Base-by-base conservation (phyloP, 768 basidiomycete species). In the Boletus reticulatus region DNA sequence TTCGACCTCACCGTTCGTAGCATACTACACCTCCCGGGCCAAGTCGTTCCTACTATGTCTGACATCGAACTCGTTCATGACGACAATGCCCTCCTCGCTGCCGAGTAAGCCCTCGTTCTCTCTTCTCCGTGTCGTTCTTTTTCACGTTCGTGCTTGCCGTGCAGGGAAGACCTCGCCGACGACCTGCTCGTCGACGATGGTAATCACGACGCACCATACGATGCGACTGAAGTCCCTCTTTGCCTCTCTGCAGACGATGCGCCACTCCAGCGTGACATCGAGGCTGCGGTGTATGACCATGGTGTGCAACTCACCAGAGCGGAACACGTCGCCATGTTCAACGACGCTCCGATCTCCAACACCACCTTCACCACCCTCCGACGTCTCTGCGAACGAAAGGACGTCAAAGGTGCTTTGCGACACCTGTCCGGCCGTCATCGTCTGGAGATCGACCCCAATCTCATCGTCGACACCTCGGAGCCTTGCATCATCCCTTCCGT, bases 281-380 rank as follows among this genome's bases (percentile, higher is more conserved):
- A 57, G 51, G 45, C 45, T 4, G 56, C 56, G 1, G 20, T 48
- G 1, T 57, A 57, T 2, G 34, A 57, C 27, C 56, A 57, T 4
- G 39, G 11, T 1, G 2, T 1, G 0, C 24, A 43, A 0, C 14
- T 7, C 2, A 1, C 29, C 24, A 10, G 34, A 0, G 27, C 11
- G 0, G 41, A 53, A 14, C 56, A 57, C 8, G 7, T 53, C 27
- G 16, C 56, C 0, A 2, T 29, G 1, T 57, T 57, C 22, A 6
- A 37, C n/a, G 5, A 43, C 9, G 8, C 56, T 1, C 24, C 39
- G 0, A 2, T 52, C 32, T 0, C 22, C 19, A 2, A 16, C 17
- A 6, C 16, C 6, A 0, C 24, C 2, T 31, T 57, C 39, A 7
- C 2, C 2, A 0, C 5, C 2, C 44, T 56, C 1, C 3, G 6